These are phyloP conservation scores for Apiotrichum mycotoxinovorans DNA, from an alignment of 1,284 basidiomycete genomes.

Conservation along the genomic window DNA sequence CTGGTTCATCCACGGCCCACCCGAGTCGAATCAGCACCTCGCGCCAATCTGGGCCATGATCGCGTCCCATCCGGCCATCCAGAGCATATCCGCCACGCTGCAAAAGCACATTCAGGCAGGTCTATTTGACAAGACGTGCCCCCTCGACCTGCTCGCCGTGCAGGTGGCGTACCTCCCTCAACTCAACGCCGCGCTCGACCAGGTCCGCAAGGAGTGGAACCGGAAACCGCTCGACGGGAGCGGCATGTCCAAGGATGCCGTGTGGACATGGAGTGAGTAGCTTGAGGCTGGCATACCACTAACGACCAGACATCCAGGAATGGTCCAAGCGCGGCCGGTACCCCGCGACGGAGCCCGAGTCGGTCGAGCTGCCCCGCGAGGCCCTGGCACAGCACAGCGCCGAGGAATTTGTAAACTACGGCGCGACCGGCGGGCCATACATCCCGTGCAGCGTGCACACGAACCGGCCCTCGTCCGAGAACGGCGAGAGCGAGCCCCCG, in stretches of 20 bases:
- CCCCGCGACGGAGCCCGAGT: not conserved
- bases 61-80: not conserved
- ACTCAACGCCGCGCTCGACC: not conserved
- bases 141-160: not conserved
- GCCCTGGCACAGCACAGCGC: not conserved
- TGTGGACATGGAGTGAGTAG: constrained; percentile 2
- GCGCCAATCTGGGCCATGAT: not conserved
- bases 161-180: constrained; percentile 1
- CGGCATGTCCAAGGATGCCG: not conserved
- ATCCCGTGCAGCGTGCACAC: not conserved
- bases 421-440: constrained; percentile 2
- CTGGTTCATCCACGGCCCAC: constrained; percentile 4
- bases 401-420: constrained; percentile 5
- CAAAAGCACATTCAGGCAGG: not conserved
- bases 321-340: constrained; percentile 3
- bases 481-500: not conserved
- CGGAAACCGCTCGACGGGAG: not conserved
- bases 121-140: not conserved
- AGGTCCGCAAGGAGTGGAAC: constrained; percentile 1
- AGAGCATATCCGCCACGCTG: not conserved
- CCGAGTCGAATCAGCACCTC: constrained; percentile 1
- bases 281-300: not conserved
- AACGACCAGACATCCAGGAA: not conserved
- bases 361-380: not conserved
- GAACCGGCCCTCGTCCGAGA: not conserved